A percentile compares a stretch with the other conserved stretches of the same genome.
Evolutionary conservation across 345 rosid species (phyloP).

Genomic region (Mercurialis annua): DNA sequence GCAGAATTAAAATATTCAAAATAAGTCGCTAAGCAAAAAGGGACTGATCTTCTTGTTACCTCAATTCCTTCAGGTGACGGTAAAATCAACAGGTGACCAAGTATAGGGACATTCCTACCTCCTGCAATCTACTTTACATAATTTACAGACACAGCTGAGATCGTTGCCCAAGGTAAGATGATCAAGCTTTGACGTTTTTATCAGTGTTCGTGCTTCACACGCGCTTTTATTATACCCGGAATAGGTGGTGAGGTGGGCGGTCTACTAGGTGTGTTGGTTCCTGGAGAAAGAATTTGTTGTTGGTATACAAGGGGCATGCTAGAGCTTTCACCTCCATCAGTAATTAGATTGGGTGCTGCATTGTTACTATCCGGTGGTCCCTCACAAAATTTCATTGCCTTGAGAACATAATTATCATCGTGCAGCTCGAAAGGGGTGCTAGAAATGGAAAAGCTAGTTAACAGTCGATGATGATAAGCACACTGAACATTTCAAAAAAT

Average conservation of each 20-base stretch:
- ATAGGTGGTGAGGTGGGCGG: constrained; percentile 57
- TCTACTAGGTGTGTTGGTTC: no score
- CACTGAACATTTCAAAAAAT: not conserved
- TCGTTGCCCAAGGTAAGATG: no score
- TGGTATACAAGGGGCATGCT: constrained; percentile 47
- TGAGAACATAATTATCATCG: constrained; percentile 92
- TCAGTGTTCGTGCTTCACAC: no score
- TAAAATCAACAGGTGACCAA: no score
- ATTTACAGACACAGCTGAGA: constrained; percentile 57
- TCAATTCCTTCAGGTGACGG: constrained; percentile 12
- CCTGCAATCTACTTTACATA: constrained; percentile 59
- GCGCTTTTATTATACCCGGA: no score
- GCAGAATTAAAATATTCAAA: constrained; percentile 17
- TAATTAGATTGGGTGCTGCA: constrained; percentile 29
- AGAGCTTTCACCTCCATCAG: constrained; percentile 52
- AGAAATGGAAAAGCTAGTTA: constrained; percentile 20
- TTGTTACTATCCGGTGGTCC: constrained; percentile 43
- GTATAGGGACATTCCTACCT: no score
- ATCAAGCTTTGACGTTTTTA: no score
- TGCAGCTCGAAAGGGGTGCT: constrained; percentile 99
- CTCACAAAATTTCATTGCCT: constrained; percentile 85
- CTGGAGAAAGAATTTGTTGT: no score
- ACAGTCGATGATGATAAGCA: not conserved
- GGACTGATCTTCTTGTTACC: constrained; percentile 20
- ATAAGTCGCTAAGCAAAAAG: constrained; percentile 20